Conservation (phyloP, 2,329 filamentous ascomycete genomes). For the Xylariomycetidae sp. region DNA sequence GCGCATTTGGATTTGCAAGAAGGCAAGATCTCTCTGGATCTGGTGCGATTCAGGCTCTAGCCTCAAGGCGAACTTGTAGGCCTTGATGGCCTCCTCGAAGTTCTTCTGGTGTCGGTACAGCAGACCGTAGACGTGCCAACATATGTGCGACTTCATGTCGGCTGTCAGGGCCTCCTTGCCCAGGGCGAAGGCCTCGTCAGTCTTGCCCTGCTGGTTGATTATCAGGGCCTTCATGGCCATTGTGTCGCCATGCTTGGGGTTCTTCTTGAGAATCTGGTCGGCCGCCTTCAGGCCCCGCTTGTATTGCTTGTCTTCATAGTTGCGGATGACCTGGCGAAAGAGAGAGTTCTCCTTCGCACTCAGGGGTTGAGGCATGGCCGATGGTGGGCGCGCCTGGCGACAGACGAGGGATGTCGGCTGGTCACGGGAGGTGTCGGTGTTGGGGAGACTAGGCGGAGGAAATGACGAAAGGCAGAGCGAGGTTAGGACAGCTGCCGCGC, state of each 20-base stretch:
- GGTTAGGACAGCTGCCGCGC: no score
- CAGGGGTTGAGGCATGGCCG: slow-evolving; percentile 66
- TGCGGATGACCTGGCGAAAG: slow-evolving; percentile 90
- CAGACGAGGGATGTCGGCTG: no score
- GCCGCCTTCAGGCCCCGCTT: slow-evolving; percentile 90
- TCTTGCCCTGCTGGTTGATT: slow-evolving; percentile 85
- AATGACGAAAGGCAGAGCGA: no score
- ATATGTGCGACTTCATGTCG: slow-evolving; percentile 99
- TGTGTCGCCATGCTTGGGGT: slow-evolving; percentile 94
- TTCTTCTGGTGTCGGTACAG: slow-evolving; percentile 93
- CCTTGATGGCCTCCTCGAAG: slow-evolving; percentile 98
- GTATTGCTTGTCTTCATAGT: slow-evolving; percentile 98
- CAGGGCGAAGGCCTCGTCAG: slow-evolving; percentile 87
- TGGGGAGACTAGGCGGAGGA: no score
- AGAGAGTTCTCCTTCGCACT: slow-evolving; percentile 86
- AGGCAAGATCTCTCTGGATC: slow-evolving; percentile 88
- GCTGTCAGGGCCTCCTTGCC: slow-evolving; percentile 88
- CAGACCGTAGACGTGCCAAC: slow-evolving; percentile 97
- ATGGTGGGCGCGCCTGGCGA: no score
- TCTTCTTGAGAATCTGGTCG: slow-evolving; percentile 92
- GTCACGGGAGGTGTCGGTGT: no score
- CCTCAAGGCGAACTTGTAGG: slow-evolving; percentile 90
- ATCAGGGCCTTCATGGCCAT: slow-evolving; percentile 99
- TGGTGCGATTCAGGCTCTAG: slow-evolving; percentile 91
- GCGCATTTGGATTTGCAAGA: slow-evolving; percentile 92